Evolutionary conservation across 495 filamentous ascomycete genomes (phyloP), one percentile per base, ranked within the genome.

Genomic region (Neurospora africana): DNA sequence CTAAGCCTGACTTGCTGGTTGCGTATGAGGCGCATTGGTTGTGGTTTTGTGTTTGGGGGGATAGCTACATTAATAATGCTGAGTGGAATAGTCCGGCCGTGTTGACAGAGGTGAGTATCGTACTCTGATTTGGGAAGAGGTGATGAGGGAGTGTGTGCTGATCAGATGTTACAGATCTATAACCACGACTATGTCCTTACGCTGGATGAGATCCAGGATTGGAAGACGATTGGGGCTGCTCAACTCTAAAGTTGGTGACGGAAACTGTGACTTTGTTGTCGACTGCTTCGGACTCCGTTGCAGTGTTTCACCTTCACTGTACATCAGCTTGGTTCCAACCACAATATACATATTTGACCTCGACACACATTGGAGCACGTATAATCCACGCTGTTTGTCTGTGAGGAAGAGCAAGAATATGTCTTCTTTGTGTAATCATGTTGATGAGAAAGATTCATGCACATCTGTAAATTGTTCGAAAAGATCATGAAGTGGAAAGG

Each of bases 31-130:
- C 82, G 2, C 77, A 84, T 70, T 86, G 84, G 84, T 76, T 81
- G n/a, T 86, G 80, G 77, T 85, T 85, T 69, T 78, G 77, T 37
- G 80, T 82, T 8, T 85, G 84, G 84, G 79, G 80, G 37, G 80
- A 81, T 68, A 72, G 72, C 3, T 84, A 79, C 33, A 81, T 84
- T 70, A 73, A 81, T 70, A 78, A 79, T 43, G 75, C 75, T 11
- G 72, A 67, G 36, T 82, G 76, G 76, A 85, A 85, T 76, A 75
- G 74, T 5, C 19, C 77, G 8, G 79, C 75, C 2, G 77, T 77
- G 30, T 78, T 84, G 15, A 78, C 78, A 21, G 67, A 58, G 69
- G 79, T 79, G 8, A 61, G 72, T 39, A 21, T 2, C 21, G 19
- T 47, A 21, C 8, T 6, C 17, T 41, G 40, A 8, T n/a, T n/a